Evolutionary conservation across 805 yeast species (phyloP).

Genomic region (Scheffersomyces stipitis): DNA sequence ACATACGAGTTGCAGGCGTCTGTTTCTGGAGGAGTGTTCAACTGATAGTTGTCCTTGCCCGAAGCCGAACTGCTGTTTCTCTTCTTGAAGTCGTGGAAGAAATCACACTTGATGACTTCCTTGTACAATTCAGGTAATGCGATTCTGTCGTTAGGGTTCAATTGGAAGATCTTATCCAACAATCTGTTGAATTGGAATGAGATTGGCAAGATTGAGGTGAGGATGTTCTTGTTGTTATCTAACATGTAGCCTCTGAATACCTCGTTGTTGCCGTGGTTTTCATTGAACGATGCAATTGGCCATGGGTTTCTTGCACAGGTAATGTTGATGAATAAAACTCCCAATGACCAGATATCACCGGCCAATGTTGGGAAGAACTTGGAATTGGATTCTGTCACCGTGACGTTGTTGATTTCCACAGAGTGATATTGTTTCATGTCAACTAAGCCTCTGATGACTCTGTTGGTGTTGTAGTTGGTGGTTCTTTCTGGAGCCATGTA

Average conservation of each 20-base stretch:
- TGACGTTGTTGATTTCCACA: slow-evolving; percentile 11
- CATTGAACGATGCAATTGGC: slow-evolving; percentile 68
- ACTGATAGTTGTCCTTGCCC: slow-evolving; percentile 10
- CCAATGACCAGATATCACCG: slow-evolving; percentile 88
- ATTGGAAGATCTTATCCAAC: slow-evolving; percentile 42
- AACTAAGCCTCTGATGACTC: slow-evolving; percentile 23
- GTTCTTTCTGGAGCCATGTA: slow-evolving; percentile 92
- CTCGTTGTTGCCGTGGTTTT: slow-evolving; percentile 39
- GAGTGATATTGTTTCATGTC: slow-evolving; percentile 28
- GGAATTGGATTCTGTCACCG: slow-evolving; percentile 18
- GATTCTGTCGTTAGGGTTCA: slow-evolving; percentile 52
- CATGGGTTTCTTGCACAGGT: slow-evolving; percentile 88
- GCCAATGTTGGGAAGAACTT: slow-evolving; percentile 63
- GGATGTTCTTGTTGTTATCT: slow-evolving; percentile 45
- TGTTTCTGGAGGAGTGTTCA: slow-evolving; percentile 18
- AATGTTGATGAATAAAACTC: slow-evolving; percentile 75
- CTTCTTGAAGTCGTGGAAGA: slow-evolving; percentile 23
- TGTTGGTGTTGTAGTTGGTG: slow-evolving; percentile 41
- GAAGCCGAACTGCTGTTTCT: not conserved
- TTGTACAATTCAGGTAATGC: slow-evolving; percentile 38
- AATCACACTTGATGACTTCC: slow-evolving; percentile 34
- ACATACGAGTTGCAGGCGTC: slow-evolving; percentile 1
- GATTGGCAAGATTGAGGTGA: slow-evolving; percentile 70
- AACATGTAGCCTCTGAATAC: slow-evolving; percentile 65
- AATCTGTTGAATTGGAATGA: slow-evolving; percentile 59